Evolutionary conservation across 208 protist species (phyloP).

Genomic region (Acanthamoeba triangularis): DNA sequence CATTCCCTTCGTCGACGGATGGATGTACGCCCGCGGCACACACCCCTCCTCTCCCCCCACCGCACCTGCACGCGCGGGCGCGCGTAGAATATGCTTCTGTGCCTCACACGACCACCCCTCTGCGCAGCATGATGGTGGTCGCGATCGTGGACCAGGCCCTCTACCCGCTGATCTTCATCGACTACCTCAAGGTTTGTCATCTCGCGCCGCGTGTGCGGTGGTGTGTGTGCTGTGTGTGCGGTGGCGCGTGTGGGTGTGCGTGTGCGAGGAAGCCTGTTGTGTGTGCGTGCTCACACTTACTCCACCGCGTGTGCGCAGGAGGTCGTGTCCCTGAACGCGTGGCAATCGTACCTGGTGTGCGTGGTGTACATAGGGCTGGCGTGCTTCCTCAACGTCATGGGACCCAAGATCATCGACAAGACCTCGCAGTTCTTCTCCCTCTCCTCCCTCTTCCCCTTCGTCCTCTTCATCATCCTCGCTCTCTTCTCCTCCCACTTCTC

Average conservation of each 20-base stretch:
- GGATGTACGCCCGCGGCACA: neutral
- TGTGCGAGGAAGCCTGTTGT: no score
- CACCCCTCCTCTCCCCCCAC: neutral
- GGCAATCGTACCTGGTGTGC: slow-evolving; percentile 43
- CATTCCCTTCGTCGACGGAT: slow-evolving; percentile 62
- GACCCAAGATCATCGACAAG: slow-evolving; percentile 43
- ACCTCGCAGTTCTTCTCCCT: slow-evolving; percentile 49
- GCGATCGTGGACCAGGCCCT: slow-evolving; percentile 60
- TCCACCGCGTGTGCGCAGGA: neutral
- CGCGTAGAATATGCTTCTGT: neutral
- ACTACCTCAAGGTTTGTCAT: slow-evolving; percentile 35
- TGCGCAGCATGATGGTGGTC: slow-evolving; percentile 35
- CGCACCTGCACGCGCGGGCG: neutral
- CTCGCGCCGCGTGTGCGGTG: neutral
- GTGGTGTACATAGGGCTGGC: slow-evolving; percentile 51
- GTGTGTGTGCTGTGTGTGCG: no score
- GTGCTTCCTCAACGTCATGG: slow-evolving; percentile 51
- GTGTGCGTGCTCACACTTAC: neutral
- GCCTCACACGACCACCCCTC: neutral
- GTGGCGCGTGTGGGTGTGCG: no score
- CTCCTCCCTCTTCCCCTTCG: slow-evolving; percentile 44
- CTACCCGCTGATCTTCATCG: slow-evolving; percentile 59
- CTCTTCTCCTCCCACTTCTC: slow-evolving; percentile 58
- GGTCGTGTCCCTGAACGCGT: neutral
- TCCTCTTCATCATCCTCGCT: slow-evolving; percentile 45